Conservation (phyloP, 1,284 basidiomycete species). For the Sporisorium iseilematis-ciliati region DNA sequence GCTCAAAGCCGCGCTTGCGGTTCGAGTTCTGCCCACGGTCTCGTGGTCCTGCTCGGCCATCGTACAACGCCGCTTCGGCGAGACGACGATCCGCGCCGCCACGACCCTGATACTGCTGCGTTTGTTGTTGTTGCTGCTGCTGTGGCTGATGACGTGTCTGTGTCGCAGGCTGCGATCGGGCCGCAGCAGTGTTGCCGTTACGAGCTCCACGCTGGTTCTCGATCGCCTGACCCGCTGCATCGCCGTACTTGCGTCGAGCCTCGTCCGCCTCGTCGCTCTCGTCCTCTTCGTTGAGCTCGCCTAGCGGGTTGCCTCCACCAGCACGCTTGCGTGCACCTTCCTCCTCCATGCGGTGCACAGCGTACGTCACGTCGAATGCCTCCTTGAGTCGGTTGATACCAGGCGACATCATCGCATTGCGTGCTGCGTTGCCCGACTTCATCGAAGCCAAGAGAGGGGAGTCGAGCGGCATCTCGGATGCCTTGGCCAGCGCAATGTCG, state of each 20-base stretch:
- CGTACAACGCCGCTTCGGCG: constrained; percentile 70
- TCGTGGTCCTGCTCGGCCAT: constrained; percentile 60
- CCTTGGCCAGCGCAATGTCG: constrained; percentile 64
- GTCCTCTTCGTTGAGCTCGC: constrained; percentile 92
- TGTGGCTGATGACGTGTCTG: constrained; percentile 52
- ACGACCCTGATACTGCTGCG: constrained; percentile 63
- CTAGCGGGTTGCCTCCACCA: constrained; percentile 73
- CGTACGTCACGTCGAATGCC: constrained; percentile 98
- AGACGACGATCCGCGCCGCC: constrained; percentile 62
- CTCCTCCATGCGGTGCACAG: constrained; percentile 99
- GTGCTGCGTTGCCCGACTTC: constrained; percentile 71
- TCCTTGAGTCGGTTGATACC: constrained; percentile 87
- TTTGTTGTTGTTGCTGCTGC: constrained; percentile 21
- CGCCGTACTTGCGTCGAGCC: constrained; percentile 65
- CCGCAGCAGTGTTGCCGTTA: constrained; percentile 42
- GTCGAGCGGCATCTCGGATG: constrained; percentile 78
- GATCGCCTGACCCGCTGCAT: constrained; percentile 65
- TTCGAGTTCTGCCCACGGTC: constrained; percentile 55
- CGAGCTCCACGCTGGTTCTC: constrained; percentile 57
- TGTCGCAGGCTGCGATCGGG: constrained; percentile 20
- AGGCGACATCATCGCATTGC: constrained; percentile 82
- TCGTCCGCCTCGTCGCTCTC: constrained; percentile 71
- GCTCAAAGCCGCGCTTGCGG: constrained; percentile 61
- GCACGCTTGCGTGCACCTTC: constrained; percentile 80
- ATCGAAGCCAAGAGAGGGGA: constrained; percentile 88